A percentile compares a stretch with the other conserved stretches of the same genome.
Evolutionary conservation across 225 moss, liverwort and hornwort genomes (phyloP).

Genomic region (Marchantia paleacea): DNA sequence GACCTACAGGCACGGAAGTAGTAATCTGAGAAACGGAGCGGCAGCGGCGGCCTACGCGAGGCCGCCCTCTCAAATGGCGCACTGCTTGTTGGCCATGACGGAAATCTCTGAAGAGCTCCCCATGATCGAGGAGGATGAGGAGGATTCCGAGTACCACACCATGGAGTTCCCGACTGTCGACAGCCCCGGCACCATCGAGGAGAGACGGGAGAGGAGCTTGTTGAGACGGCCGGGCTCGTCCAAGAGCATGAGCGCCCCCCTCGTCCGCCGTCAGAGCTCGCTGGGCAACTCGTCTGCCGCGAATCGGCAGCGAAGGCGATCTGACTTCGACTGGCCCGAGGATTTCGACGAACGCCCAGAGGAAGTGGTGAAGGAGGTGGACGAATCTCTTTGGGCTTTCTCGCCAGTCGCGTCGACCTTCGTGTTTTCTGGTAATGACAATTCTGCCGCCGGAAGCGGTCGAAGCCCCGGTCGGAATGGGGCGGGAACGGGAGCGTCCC

Average conservation of each 20-base stretch:
- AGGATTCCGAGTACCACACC: slow-evolving; percentile 38
- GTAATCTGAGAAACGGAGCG: slow-evolving; percentile 7
- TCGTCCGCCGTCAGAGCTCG: slow-evolving; percentile 29
- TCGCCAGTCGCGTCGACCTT: slow-evolving; percentile 43
- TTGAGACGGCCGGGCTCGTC: slow-evolving; percentile 19
- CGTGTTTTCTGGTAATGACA: slow-evolving; percentile 40
- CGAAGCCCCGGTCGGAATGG: not conserved
- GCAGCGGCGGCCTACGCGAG: not conserved
- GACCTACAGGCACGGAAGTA: not conserved
- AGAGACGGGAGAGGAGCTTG: slow-evolving; percentile 29
- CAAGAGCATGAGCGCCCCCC: slow-evolving; percentile 41
- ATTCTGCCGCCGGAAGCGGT: not conserved
- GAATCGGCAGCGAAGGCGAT: slow-evolving; percentile 39
- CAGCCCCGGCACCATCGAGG: slow-evolving; percentile 31
- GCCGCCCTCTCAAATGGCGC: slow-evolving; percentile 7
- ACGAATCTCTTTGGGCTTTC: slow-evolving; percentile 49
- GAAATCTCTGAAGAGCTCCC: slow-evolving; percentile 42
- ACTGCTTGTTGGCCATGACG: not conserved
- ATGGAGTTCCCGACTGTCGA: slow-evolving; percentile 37
- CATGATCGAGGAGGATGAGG: slow-evolving; percentile 43
- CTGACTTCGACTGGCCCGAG: slow-evolving; percentile 50
- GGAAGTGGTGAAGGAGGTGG: slow-evolving; percentile 49
- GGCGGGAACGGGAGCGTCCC: slow-evolving; percentile 6
- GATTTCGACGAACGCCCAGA: slow-evolving; percentile 45
- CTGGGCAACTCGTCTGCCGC: slow-evolving; percentile 13